Percentiles rank a stretch among this genome's conserved stretches.
Conservation (phyloP, 73 alveolate genomes). For the Blepharisma stoltei region DNA sequence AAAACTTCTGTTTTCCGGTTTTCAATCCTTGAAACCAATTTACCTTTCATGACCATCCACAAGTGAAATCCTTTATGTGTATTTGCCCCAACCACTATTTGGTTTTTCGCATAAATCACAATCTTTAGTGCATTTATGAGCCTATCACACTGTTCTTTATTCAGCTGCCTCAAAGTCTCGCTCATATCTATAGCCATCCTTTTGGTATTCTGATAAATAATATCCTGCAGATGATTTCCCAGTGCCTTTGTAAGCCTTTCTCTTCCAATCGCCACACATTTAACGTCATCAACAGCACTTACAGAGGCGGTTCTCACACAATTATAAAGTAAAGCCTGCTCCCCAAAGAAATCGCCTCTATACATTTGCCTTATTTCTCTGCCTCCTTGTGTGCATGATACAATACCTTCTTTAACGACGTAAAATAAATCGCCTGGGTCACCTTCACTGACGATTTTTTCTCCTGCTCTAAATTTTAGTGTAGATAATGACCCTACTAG, state of each 20-base stretch:
- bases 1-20: too few relatives aligned
- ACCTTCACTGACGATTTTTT: constrained; percentile 66
- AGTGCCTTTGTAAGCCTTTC: neutral
- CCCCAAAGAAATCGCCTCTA: constrained; percentile 52
- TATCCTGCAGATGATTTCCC: neutral
- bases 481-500: neutral
- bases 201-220: neutral
- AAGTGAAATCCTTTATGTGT: too few relatives aligned
- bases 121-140: neutral
- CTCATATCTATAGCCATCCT: neutral
- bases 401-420: constrained; percentile 62
- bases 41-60: too few relatives aligned
- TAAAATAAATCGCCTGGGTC: constrained; percentile 73
- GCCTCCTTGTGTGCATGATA: constrained; percentile 51
- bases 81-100: too few relatives aligned
- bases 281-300: constrained; percentile 24
- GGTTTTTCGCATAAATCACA: neutral
- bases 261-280: neutral
- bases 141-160: neutral
- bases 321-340: constrained; percentile 36
- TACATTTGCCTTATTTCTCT: constrained; percentile 50
- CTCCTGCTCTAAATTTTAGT: constrained; percentile 35
- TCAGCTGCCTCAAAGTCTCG: neutral
- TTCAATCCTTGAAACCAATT: too few relatives aligned
- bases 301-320: constrained; percentile 49